Conservation (phyloP, 2,329 filamentous ascomycete species). For the Dichotomopilus funicola region DNA sequence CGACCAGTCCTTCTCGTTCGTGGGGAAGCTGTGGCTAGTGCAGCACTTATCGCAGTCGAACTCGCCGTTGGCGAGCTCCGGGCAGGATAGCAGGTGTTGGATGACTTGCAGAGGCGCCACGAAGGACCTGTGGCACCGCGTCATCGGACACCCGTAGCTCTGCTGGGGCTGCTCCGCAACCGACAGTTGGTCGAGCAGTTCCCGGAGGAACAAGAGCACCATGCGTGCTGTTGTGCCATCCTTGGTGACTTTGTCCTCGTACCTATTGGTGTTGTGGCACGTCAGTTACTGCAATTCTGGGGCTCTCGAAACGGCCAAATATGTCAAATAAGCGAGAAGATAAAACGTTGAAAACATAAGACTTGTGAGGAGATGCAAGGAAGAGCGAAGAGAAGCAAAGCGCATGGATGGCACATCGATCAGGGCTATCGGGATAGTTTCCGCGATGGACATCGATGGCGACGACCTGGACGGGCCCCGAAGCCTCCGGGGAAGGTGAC, state of each 20-base stretch:
- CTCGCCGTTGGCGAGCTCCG: conserved; percentile 24
- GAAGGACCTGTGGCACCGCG: conserved; percentile 22
- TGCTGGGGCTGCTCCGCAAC: conserved; percentile 16
- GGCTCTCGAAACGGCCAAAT: no score
- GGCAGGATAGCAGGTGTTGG: conserved; percentile 26
- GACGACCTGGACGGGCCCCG: not conserved
- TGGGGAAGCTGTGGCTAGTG: conserved; percentile 26
- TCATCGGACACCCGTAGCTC: conserved; percentile 27
- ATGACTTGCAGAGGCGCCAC: conserved; percentile 23
- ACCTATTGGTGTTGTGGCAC: conserved; percentile 14
- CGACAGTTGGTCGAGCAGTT: conserved; percentile 24
- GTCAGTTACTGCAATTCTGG: not conserved
- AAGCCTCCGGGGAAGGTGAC: not conserved
- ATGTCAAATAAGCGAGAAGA: no score
- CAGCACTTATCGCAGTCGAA: conserved; percentile 28
- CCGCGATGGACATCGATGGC: not conserved
- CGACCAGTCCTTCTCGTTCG: conserved; percentile 28
- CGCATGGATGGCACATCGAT: no score
- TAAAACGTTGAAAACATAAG: no score
- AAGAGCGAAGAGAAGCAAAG: no score
- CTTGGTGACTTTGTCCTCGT: conserved; percentile 25
- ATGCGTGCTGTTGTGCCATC: conserved; percentile 27
- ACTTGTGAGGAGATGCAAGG: no score
- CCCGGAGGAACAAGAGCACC: conserved; percentile 26
- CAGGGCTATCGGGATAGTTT: no score